Evolutionary conservation across 495 filamentous ascomycete genomes (phyloP).

Genomic region (Xylaria intraflava): DNA sequence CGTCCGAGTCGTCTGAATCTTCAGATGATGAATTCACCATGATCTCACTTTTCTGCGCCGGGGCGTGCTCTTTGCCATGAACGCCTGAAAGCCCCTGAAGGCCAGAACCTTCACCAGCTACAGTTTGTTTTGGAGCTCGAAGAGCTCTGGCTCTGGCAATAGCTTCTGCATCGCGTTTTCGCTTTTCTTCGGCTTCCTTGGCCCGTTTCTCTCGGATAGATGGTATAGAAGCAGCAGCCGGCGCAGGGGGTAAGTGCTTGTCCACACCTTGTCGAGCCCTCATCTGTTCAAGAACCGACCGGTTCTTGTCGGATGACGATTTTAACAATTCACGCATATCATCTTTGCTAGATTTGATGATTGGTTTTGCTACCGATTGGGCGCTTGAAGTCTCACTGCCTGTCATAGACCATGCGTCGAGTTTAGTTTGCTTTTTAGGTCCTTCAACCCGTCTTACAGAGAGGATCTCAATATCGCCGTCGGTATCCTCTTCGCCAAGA

Average conservation of each 20-base stretch:
- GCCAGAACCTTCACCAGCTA: slow-evolving; percentile 70
- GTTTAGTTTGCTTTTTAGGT: slow-evolving; percentile 56
- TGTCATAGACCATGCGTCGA: slow-evolving; percentile 55
- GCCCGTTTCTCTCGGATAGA: slow-evolving; percentile 63
- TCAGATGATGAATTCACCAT: slow-evolving; percentile 86
- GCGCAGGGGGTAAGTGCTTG: slow-evolving; percentile 15
- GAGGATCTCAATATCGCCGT: slow-evolving; percentile 39
- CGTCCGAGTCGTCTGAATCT: slow-evolving; percentile 59
- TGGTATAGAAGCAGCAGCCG: slow-evolving; percentile 28
- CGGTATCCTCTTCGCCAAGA: slow-evolving; percentile 65
- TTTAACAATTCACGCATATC: slow-evolving; percentile 35
- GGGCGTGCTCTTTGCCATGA: slow-evolving; percentile 69
- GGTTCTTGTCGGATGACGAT: slow-evolving; percentile 27
- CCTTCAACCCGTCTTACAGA: slow-evolving; percentile 35
- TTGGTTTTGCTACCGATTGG: slow-evolving; percentile 8
- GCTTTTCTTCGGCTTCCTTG: slow-evolving; percentile 66
- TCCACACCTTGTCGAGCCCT: slow-evolving; percentile 23
- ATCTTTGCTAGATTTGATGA: slow-evolving; percentile 22
- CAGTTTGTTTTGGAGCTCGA: slow-evolving; percentile 49
- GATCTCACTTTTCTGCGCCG: slow-evolving; percentile 62
- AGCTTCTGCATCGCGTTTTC: slow-evolving; percentile 59
- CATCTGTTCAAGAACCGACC: slow-evolving; percentile 33
- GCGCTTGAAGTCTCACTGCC: slow-evolving; percentile 24
- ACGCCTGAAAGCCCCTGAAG: slow-evolving; percentile 64
- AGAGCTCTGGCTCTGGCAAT: slow-evolving; percentile 59